Conservation (phyloP, 495 filamentous ascomycete species). For the Mytilinidion resinicola region DNA sequence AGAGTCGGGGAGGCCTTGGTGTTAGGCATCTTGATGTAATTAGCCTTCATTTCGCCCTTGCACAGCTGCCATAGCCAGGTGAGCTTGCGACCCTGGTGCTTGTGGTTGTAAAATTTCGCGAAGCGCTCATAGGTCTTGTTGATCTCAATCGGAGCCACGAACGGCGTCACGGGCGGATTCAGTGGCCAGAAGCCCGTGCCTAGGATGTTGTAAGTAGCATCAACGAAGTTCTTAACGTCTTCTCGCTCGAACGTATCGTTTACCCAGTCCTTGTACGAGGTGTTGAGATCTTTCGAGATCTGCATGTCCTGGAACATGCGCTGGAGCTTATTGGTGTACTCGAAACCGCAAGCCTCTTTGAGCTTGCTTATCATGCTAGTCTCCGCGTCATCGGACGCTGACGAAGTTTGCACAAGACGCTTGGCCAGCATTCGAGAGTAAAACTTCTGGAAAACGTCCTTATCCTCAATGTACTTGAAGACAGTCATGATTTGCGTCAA, state of each 20-base stretch:
- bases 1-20: slow-evolving; percentile 92
- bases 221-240: slow-evolving; percentile 55
- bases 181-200: slow-evolving; percentile 98
- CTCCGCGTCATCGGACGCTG: slow-evolving; percentile 93
- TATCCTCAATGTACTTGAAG: slow-evolving; percentile 99
- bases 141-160: slow-evolving; percentile 79
- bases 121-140: slow-evolving; percentile 83
- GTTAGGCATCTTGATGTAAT: slow-evolving; percentile 65
- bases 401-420: slow-evolving; percentile 87
- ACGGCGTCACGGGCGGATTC: slow-evolving; percentile 72
- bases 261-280: slow-evolving; percentile 67
- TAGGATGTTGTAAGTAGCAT: slow-evolving; percentile 78
- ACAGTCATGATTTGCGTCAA: slow-evolving; percentile 97
- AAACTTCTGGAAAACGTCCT: slow-evolving; percentile 99
- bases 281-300: slow-evolving; percentile 94
- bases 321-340: slow-evolving; percentile 98
- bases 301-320: slow-evolving; percentile 99
- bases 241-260: slow-evolving; percentile 52
- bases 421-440: slow-evolving; percentile 96
- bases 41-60: slow-evolving; percentile 93
- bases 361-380: slow-evolving; percentile 99
- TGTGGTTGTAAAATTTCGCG: slow-evolving; percentile 84
- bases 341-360: slow-evolving; percentile 96
- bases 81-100: slow-evolving; percentile 92
- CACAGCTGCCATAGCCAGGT: slow-evolving; percentile 98